Base-by-base conservation (phyloP, 352 stramenopile genomes). In the Globisporangium cystogenes region DNA sequence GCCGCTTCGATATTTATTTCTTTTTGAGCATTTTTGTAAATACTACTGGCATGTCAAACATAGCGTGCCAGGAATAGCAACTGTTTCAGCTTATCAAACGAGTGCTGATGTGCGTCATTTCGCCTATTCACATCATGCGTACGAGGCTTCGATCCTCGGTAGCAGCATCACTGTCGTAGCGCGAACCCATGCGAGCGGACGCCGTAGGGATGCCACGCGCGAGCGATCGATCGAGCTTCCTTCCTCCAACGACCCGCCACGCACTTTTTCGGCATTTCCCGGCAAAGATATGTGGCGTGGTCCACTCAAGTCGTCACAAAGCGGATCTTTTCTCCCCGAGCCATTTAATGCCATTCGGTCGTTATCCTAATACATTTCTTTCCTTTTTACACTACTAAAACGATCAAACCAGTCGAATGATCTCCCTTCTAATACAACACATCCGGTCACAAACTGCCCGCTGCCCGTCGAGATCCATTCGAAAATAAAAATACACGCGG, bases 401-500 rank as follows among this genome's bases (percentile, higher is more conserved):
- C 14, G 6, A 18, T 18, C 11, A 7, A 18, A 1, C 4, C 5
- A 39, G 33, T 39, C 33, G 33, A 39, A 39, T 39, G 2, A 11
- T 4, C 15, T 23, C 37, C 37, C 37, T 43, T 0, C 0, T 3
- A 2, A 43, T 43, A 43, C 15, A 11, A 7, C 16, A 23, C 37
- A 21, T 1, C 8, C 2, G 18, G 37, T 21, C 37, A 24, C 37
- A 23, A 43, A 23, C 8, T 5, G 6, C 3, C 8, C n/a, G 20
- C 39, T 23, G 39, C 39, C 20, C 39, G n/a, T 23, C 39, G 39
- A 44, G 39, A 44, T 44, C 39, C 43, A 51, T 55, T 53, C 54
- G 54, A 60, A 55, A 55, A 54, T 50, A 48, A 60, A 20, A 14
- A 20, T 35, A 26, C 26, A 55, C 50, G 47, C 27, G 20, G 41